Evolutionary conservation across 345 rosid genomes (phyloP).

Genomic region (Gossypium thurberi): DNA sequence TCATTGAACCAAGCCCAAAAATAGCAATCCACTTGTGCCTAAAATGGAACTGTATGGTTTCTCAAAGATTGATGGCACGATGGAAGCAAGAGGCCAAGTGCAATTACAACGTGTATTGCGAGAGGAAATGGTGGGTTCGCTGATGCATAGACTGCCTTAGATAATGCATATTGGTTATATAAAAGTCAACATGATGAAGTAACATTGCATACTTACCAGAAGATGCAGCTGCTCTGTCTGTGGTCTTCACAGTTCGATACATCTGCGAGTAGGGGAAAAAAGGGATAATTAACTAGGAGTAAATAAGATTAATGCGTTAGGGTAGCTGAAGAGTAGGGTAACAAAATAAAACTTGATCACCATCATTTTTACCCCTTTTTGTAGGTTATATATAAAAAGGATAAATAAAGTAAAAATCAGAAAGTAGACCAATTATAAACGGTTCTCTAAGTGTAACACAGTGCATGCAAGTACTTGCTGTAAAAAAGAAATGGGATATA

Average conservation of each 20-base stretch:
- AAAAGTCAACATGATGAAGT: not conserved
- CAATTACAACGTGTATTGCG: not conserved
- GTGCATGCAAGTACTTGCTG: slow-evolving; percentile 36
- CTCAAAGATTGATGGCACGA: not conserved
- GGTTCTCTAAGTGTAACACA: slow-evolving; percentile 18
- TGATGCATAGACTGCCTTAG: no score
- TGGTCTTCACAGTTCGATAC: slow-evolving; percentile 72
- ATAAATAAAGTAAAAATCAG: slow-evolving; percentile 18
- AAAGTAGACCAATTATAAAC: slow-evolving; percentile 19
- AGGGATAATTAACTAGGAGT: not conserved
- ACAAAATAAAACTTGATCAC: not conserved
- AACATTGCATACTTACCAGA: slow-evolving; percentile 34
- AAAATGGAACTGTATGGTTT: not conserved
- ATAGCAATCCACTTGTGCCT: not conserved
- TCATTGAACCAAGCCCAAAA: not conserved
- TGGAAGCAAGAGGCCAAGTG: not conserved
- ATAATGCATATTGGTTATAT: not conserved
- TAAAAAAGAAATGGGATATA: slow-evolving; percentile 18
- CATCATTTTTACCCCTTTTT: not conserved
- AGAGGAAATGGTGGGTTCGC: no score
- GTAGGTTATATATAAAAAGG: not conserved
- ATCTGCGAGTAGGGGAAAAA: slow-evolving; percentile 31
- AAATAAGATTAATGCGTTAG: not conserved
- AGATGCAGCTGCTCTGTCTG: slow-evolving; percentile 61
- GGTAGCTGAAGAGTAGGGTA: not conserved